Conservation (phyloP, 2,329 filamentous ascomycete species). For the Karstenula rhodostoma region DNA sequence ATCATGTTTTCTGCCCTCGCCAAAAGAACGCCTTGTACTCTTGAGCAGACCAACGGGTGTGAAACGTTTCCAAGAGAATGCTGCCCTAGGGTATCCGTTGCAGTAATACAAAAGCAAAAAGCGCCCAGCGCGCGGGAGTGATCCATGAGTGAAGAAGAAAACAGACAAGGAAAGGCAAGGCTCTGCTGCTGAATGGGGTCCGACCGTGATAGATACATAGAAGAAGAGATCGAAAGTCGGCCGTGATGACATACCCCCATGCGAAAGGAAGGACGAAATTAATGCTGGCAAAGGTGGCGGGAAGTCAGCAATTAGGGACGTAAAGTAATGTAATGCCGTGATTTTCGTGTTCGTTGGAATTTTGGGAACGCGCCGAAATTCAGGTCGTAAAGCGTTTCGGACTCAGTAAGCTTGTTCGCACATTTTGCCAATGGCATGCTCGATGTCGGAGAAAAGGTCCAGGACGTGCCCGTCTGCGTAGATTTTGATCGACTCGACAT, state of each 20-base stretch:
- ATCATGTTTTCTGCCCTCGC: neutral
- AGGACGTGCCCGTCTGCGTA: slow-evolving; percentile 54
- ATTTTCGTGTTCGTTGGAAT: slow-evolving; percentile 19
- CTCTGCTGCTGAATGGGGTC: neutral
- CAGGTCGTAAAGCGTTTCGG: slow-evolving; percentile 22
- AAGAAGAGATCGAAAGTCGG: neutral
- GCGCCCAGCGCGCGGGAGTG: neutral
- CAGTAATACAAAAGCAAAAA: slow-evolving; percentile 12
- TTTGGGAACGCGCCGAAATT: slow-evolving; percentile 12
- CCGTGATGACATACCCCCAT: slow-evolving; percentile 3
- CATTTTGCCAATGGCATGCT: slow-evolving; percentile 53
- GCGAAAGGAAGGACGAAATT: slow-evolving; percentile 5
- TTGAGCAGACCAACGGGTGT: neutral
- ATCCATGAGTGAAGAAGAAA: neutral
- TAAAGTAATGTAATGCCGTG: slow-evolving; percentile 23
- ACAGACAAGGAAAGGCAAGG: neutral
- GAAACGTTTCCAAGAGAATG: slow-evolving; percentile 11
- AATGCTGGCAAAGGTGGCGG: neutral
- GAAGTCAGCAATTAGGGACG: neutral
- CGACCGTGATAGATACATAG: neutral
- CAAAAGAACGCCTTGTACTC: neutral
- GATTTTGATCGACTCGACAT: slow-evolving; percentile 54
- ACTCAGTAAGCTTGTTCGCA: slow-evolving; percentile 51
- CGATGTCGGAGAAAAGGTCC: slow-evolving; percentile 53
- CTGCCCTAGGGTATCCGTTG: slow-evolving; percentile 10